Evolutionary conservation across 257 asterid species (phyloP), one percentile per base, ranked within the genome.

Genomic region (Solanum pinnatisectum): DNA sequence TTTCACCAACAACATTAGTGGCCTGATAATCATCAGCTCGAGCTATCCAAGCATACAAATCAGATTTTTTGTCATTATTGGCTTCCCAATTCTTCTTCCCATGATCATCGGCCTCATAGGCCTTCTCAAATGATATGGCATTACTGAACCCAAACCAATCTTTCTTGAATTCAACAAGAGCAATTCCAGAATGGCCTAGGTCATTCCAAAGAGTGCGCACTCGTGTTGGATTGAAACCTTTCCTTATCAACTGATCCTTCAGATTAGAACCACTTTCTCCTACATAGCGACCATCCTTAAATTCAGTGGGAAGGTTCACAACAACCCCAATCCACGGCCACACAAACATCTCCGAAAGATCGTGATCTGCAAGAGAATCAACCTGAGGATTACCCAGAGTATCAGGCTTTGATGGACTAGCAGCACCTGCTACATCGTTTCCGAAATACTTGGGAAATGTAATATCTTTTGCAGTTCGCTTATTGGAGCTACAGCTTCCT

Each of bases 241-340:
- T 91, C 30, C 86, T 87, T 5, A 90, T 87, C 88, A 93, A 92
- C 89, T 91, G 87, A 88, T 93, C 95, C 94, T 97, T 90, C 86
- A 97, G 73, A 89, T 92, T 96, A 82, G 94, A 93, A 84, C 98
- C 99, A 89, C 98, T 96, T 90, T 89, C 94, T 87, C 98, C 99
- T 36, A 93, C 96, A 87, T 89, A 90, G 15, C 90, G 93, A 23
- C 95, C 97, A 70, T 94, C 95, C 91, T 92, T 94, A 35, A 90
- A 90, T 79, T 89, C 88, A 65, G 92, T 92, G 8, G 95, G 94
- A 79, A 95, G 92, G 86, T 96, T 95, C 63, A 91, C 98, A 42
- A 96, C 92, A 36, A 94, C 87, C 33, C 98, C 98, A 88, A 93
- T 88, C 99, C 99, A 97, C 12, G 99, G 99, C 98, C 99, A 96